Evolutionary conservation across 129 eudicot species (phyloP), one percentile per base, ranked within the genome.

Genomic region (Silybum marianum): DNA sequence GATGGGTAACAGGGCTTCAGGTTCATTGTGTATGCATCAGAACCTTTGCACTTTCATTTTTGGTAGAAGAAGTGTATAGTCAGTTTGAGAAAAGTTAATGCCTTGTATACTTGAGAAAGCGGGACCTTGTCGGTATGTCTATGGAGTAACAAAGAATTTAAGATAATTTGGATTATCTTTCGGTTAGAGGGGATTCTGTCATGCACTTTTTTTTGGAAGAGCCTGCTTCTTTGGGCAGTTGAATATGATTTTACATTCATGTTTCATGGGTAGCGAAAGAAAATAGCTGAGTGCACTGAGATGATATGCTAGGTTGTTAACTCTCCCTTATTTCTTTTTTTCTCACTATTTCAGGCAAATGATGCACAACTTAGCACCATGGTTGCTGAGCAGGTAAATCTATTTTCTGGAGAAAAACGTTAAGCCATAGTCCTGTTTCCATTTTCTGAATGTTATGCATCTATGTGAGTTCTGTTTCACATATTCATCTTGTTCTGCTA

Each of bases 361-460:
- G 99, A 96, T 86, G 99, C 99, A 77, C 99, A 96, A 78, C 98
- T 96, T 74, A 96, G 98, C 86, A 93, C 99, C 30, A 96, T 93
- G 99, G 99, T 96, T 23, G 97, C 97, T 68, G 99, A 96, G 84
- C 99, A 96, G 99, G 99, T 96, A 87, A 44, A 24, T 38, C 72
- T 11, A 66, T 23, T 22, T 26, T 77, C 65, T 80, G 9, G 19
- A 69, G 5, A 19, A 7, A 65, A 76, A 74, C 25, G 21, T 0
- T 19, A 44, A 39, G 48, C 13, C 19, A 18, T 75, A 40, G 24
- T 21, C n/a, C 3, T 70, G 54, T 75, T 71, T 14, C 76, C 42
- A 22, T 51, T 46, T 38, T 73, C 26, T 48, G 78, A 74, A 34
- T 65, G 70, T 67, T 36, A 18, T 22, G 25, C 26, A 21, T 23